Base-by-base conservation (phyloP, 129 eudicot species). In the Arctium lappa region DNA sequence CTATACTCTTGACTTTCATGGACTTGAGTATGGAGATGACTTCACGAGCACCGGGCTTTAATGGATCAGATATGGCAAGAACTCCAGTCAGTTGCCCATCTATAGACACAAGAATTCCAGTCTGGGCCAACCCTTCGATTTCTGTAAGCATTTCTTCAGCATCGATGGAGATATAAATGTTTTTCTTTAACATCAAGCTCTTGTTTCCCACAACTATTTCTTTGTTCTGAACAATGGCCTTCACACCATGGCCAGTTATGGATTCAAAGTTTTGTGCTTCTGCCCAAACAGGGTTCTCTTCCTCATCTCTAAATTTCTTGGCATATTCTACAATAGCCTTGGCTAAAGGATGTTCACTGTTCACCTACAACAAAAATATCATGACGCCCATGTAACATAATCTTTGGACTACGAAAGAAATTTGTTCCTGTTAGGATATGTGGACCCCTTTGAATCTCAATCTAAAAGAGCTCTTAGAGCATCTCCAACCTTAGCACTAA, bases 281-380 rank as follows among this genome's bases (percentile, higher is more conserved):
- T 63, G 97, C 92, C 98, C 97, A 93, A 6, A 85, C 72, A 5
- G 86, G 91, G 76, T 76, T 88, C 77, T 87, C 95, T 83, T 89
- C 98, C 38, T 91, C 92, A 66, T 87, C 92, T 79, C 87, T 79
- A 22, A 94, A 91, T 53, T 90, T 91, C 82, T 91, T 89, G 73
- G 99, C 98, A 60, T 96, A 89, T 86, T 93, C 97, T 16, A 91
- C 93, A 31, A 93, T 81, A 0, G 99, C 99, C 82, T 96, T 96
- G 3, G 93, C 99, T 78, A 96, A 83, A 7, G 99, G 99, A 79
- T 96, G 99, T 82, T 96, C 99, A 81, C 99, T 96, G 85, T 96
- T 93, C 50, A 85, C 95, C 99, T 96, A 82, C 32, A 39, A 84
- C 27, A 44, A 53, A 53, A 60, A 60, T 16, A 60, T 60, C 68